Base-by-base conservation (phyloP, 106 monocot species). In the Dioscorea dumetorum region DNA sequence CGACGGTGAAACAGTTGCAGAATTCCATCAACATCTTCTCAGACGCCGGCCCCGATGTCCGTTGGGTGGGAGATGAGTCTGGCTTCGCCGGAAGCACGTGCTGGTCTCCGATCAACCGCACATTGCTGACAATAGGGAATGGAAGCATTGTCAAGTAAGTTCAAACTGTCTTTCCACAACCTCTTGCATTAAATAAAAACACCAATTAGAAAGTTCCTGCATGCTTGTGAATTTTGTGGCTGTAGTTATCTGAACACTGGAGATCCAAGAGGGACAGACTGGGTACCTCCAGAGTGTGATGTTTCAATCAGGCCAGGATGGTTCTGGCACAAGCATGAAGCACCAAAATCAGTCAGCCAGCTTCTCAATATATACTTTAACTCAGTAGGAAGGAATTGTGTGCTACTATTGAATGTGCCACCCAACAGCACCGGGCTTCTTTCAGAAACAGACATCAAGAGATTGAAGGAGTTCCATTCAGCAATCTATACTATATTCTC, bases 281-380 rank as follows among this genome's bases (percentile, higher is more conserved):
- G 95, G 95, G 83, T 95, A 32, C 95, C 95, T 0, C 88, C 95
- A 50, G 95, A 95, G 59, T 95, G 95, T 64, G 95, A 95, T 62
- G 88, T 95, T 0, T 95, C 95, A 21, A 83, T 95, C 62, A 63
- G 95, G n/a, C 68, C 48, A 3, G 91, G 91, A 0, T 95, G 95
- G 95, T 95, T 95, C 79, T 95, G 95, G 95, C 95, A 95, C 83
- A 69, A 77, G 48, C 48, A 66, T 4, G 72, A 95, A 76, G 68
- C 65, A 22, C 83, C 95, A 0, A 95, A 88, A 62, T 62, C 81
- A n/a, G 58, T 88, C 50, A 67, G 24, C 23, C 63, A 86, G 41
- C 75, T 95, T 15, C 68, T 91, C 11, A 72, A 91, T 49, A 84
- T 95, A 48, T 95, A 95, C 81, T 95, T 88, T 85, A 91, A 84